These are phyloP conservation scores for Paramarasmius palmivorus DNA, from an alignment of 1,284 basidiomycete species.

Conservation along the genomic window DNA sequence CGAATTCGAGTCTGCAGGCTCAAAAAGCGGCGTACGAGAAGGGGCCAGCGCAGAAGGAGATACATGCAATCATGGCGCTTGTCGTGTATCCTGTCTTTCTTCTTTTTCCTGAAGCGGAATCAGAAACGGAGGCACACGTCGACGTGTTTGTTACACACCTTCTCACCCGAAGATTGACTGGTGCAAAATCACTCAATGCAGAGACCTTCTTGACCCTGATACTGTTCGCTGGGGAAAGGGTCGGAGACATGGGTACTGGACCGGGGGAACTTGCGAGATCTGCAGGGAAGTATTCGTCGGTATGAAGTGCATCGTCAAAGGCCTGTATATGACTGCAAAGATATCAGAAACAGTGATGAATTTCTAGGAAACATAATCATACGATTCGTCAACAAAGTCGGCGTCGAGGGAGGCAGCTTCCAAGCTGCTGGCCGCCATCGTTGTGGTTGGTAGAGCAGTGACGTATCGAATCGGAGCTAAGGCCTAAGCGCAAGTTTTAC, in stretches of 20 bases:
- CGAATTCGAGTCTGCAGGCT: not conserved
- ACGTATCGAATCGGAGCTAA: too few relatives aligned
- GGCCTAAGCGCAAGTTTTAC: not conserved
- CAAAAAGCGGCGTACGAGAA: conserved; percentile 64
- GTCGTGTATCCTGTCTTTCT: conserved; percentile 35
- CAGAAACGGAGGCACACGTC: not conserved
- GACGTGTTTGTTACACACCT: conserved; percentile 40
- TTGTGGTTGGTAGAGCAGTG: too few relatives aligned
- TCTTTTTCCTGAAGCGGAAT: conserved; percentile 42
- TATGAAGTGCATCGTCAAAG: conserved; percentile 64
- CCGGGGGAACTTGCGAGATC: conserved; percentile 36
- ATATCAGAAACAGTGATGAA: not conserved
- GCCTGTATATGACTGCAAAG: conserved; percentile 66
- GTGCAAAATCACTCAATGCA: conserved; percentile 91
- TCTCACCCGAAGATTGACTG: conserved; percentile 81
- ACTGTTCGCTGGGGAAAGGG: conserved; percentile 27
- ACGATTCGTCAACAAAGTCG: conserved; percentile 77
- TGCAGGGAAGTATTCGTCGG: conserved; percentile 56
- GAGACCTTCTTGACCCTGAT: conserved; percentile 72
- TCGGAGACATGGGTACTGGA: conserved; percentile 25
- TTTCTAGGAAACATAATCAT: conserved; percentile 25
- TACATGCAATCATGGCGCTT: conserved; percentile 79
- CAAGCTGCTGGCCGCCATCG: conserved; percentile 17
- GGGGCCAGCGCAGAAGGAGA: conserved; percentile 84
- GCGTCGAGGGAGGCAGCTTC: conserved; percentile 22